These are phyloP conservation scores for Pigoraptor vietnamica DNA, from an alignment of 78 protist genomes.

Conservation along the genomic window DNA sequence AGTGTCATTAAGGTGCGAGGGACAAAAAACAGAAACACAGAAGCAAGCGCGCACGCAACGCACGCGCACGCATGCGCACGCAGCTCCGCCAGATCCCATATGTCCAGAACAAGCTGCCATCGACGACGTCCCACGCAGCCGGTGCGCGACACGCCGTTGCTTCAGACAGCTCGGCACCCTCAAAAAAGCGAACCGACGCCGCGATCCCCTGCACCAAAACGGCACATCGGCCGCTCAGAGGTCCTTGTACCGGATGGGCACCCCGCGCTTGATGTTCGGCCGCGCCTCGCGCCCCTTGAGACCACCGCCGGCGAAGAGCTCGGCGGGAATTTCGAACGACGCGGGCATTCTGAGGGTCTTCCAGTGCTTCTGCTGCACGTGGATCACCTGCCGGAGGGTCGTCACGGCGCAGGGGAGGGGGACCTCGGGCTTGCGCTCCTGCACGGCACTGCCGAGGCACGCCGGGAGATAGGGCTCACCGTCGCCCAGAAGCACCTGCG, in stretches of 20 bases:
- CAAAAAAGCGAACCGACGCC: not conserved
- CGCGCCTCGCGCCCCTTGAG: not conserved
- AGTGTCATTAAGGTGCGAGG: too few relatives aligned
- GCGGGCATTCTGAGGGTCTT: not conserved
- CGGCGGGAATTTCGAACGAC: not conserved
- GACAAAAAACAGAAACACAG: too few relatives aligned
- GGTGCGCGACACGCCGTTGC: too few relatives aligned
- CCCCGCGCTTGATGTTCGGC: not conserved
- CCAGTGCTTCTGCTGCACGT: not conserved
- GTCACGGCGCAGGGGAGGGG: not conserved
- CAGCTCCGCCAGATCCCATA: too few relatives aligned
- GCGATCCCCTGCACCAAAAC: not conserved
- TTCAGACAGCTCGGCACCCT: not conserved
- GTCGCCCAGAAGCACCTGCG: not conserved
- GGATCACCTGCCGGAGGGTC: not conserved
- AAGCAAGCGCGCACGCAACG: too few relatives aligned
- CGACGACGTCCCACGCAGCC: too few relatives aligned
- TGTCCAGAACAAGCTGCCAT: too few relatives aligned
- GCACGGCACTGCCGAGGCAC: not conserved
- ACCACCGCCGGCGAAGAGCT: not conserved
- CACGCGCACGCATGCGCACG: too few relatives aligned
- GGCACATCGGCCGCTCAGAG: too few relatives aligned
- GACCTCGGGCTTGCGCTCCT: not conserved
- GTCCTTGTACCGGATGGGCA: not conserved
- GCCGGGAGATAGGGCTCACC: not conserved